Conservation (phyloP, 1,284 basidiomycete species). For the Cystobasidium sp. region DNA sequence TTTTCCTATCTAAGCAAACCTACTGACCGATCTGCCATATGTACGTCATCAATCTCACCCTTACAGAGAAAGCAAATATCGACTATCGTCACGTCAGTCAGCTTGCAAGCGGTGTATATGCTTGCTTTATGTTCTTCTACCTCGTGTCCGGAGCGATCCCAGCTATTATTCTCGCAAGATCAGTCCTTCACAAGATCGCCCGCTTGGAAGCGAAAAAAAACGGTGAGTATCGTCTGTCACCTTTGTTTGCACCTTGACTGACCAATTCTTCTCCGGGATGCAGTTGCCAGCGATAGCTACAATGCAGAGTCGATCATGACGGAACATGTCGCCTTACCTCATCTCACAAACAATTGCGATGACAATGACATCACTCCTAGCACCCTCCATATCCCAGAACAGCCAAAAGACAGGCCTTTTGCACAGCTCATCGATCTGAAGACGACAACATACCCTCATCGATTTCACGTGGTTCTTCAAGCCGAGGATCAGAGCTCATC, state of each 20-base stretch:
- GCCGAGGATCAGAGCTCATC: neutral
- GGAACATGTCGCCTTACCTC: neutral
- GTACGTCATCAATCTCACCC: neutral
- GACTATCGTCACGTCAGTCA: neutral
- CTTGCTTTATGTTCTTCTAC: conserved; percentile 2
- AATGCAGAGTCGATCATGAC: neutral
- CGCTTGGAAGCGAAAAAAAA: conserved; percentile 5
- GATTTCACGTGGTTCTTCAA: conserved; percentile 14
- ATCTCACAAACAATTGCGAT: neutral
- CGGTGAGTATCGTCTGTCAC: neutral
- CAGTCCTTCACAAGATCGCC: conserved; percentile 22
- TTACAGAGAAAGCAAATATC: conserved; percentile 1
- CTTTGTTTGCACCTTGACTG: neutral
- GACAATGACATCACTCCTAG: neutral
- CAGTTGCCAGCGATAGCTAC: neutral
- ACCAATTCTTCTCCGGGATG: no score
- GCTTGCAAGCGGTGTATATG: neutral
- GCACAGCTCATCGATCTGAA: conserved; percentile 9
- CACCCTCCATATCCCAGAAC: neutral
- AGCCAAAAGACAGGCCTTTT: conserved; percentile 35
- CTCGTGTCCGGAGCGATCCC: conserved; percentile 19
- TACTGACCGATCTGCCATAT: neutral
- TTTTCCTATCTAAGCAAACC: neutral
- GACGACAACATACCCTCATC: conserved; percentile 17
- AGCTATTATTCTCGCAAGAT: conserved; percentile 1